Percentiles rank a stretch among this genome's conserved stretches.
These are phyloP conservation scores for Agroathelia rolfsii DNA, from an alignment of 1,284 basidiomycete species.

Conservation along the genomic window DNA sequence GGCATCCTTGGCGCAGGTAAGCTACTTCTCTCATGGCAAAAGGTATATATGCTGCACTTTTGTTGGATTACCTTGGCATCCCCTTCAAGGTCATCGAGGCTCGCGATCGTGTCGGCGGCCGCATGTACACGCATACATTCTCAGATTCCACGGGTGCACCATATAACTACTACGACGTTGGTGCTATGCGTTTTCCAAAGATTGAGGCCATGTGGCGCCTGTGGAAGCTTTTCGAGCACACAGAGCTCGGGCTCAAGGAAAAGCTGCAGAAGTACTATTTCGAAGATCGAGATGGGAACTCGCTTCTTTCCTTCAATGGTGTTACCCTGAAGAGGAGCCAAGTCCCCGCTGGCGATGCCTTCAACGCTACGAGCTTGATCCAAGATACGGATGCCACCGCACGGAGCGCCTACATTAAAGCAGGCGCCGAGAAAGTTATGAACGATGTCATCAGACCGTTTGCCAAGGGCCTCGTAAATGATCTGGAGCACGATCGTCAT, in stretches of 20 bases:
- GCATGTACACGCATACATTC: slow-evolving; percentile 24
- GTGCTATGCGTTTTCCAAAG: slow-evolving; percentile 15
- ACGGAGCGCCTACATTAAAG: slow-evolving; percentile 6
- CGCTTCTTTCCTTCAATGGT: slow-evolving; percentile 1
- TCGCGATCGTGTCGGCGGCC: slow-evolving; percentile 20
- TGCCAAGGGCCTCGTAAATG: slow-evolving; percentile 8
- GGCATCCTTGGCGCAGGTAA: too few species aligned
- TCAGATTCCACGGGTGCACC: too few species aligned
- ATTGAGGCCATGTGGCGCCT: slow-evolving; percentile 11
- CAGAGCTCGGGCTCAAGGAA: background rate
- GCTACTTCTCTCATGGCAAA: too few species aligned
- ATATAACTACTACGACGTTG: too few species aligned
- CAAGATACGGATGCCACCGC: background rate
- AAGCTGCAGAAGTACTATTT: slow-evolving; percentile 3
- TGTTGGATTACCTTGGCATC: slow-evolving; percentile 23
- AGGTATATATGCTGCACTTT: slow-evolving; percentile 27
- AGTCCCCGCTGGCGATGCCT: background rate
- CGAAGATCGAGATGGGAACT: slow-evolving; percentile 3
- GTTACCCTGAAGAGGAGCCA: background rate
- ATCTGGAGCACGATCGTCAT: slow-evolving; percentile 7
- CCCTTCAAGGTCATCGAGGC: slow-evolving; percentile 26
- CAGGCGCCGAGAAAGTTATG: slow-evolving; percentile 8
- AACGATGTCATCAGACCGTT: slow-evolving; percentile 5
- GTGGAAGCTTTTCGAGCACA: slow-evolving; percentile 13
- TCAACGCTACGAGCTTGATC: background rate